These are phyloP conservation scores for Dactylellina haptotyla DNA, from an alignment of 2,329 filamentous ascomycete genomes.

Conservation along the genomic window DNA sequence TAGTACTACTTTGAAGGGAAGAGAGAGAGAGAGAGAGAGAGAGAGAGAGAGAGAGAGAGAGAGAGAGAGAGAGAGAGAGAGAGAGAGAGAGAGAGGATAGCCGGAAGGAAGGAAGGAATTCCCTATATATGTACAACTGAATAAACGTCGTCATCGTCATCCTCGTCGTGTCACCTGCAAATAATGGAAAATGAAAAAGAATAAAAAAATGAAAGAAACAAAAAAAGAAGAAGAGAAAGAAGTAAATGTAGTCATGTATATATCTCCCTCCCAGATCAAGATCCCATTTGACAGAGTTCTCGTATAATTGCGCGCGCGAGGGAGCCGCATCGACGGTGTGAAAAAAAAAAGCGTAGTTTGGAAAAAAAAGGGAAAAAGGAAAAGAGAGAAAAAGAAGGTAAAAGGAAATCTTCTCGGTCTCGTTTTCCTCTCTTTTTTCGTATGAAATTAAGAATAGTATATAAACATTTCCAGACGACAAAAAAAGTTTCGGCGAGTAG, in stretches of 20 bases:
- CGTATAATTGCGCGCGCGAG: no score
- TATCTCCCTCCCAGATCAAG: no score
- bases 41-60: no score
- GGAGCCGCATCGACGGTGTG: no score
- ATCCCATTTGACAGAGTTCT: no score
- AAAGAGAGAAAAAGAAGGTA: neutral
- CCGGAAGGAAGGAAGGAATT: neutral
- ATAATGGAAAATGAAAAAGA: neutral
- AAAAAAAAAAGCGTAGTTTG: neutral
- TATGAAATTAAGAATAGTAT: conserved; percentile 35
- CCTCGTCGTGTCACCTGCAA: no score
- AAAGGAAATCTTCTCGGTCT: neutral
- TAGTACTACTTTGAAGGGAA: no score
- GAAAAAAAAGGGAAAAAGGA: neutral
- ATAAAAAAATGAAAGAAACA: neutral
- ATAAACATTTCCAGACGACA: conserved; percentile 16
- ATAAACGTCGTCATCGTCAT: neutral
- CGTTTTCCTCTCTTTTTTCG: no score
- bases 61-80: no score
- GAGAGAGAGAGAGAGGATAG: no score
- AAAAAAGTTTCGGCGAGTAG: conserved; percentile 16
- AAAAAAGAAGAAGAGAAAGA: neutral
- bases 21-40: no score
- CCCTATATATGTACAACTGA: conserved; percentile 5
- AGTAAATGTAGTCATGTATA: neutral